Percentiles rank a stretch among this genome's conserved stretches.
Evolutionary conservation across 257 asterid genomes (phyloP).

Genomic region (Penstemon eatonii): DNA sequence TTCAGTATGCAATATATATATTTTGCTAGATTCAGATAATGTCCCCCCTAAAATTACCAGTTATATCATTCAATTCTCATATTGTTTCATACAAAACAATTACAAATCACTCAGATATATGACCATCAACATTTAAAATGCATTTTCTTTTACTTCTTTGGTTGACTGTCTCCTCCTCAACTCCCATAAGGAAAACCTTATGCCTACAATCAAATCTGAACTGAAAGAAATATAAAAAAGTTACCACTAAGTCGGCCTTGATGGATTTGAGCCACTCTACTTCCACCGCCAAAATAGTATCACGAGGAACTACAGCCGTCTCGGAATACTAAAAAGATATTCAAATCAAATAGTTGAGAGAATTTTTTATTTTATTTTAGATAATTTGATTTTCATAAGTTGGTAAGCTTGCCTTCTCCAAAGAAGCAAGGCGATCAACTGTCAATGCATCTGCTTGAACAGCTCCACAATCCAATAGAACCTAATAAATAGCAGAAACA

Average conservation of each 20-base stretch:
- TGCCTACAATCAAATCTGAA: not conserved
- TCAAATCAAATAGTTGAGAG: slow-evolving; percentile 15
- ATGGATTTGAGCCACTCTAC: slow-evolving; percentile 94
- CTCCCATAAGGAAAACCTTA: not conserved
- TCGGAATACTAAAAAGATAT: slow-evolving; percentile 70
- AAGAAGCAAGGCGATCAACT: slow-evolving; percentile 96
- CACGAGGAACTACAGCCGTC: slow-evolving; percentile 97
- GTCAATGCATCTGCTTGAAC: slow-evolving; percentile 99
- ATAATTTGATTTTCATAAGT: slow-evolving; percentile 3
- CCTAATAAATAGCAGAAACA: slow-evolving; percentile 42
- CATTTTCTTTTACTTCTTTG: not conserved
- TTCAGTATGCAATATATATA: not conserved
- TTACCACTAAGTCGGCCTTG: slow-evolving; percentile 94
- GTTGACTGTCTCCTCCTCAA: slow-evolving; percentile 10
- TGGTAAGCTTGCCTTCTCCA: slow-evolving; percentile 63
- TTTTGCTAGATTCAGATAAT: slow-evolving; percentile 5
- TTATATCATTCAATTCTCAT: not conserved
- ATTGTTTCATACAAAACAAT: not conserved
- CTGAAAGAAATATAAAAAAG: not conserved
- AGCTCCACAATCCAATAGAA: slow-evolving; percentile 95
- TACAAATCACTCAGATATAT: no score
- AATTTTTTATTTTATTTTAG: not conserved
- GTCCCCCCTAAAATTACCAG: not conserved
- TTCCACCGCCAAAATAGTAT: slow-evolving; percentile 74
- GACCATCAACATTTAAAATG: no score